Evolutionary conservation across 164 flowering plant species (phyloP), one percentile per base, ranked within the genome.

Genomic region (Dillenia suffruticosa): DNA sequence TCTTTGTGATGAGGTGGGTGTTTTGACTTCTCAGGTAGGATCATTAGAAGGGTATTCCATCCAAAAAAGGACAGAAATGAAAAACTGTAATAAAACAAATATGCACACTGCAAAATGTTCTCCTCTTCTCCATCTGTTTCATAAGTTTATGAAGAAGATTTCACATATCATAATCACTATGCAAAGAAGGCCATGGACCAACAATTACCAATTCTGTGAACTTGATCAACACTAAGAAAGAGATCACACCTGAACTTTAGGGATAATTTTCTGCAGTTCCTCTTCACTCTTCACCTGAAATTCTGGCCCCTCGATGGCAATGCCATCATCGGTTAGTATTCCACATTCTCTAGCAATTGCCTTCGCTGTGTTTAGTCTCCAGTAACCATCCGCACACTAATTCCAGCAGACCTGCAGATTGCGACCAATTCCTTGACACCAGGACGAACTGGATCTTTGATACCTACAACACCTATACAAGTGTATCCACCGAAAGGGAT

Each of bases 301-400:
- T 8, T 64, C 92, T 16, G 93, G 92, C 55, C 98, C 98, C 76
- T 90, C 98, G 74, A 93, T 93, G 47, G 97, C 97, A 65, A 93
- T 73, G 10, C 98, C 98, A 9, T 69, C 79, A 51, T 87, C 94
- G 50, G 98, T 88, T 55, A 93, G 74, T 56, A 93, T 93, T 16
- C 98, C 98, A 77, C 97, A 90, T 80, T 93, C 98, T 58, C 94
- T 77, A 48, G 98, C 97, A 74, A 93, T 93, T 55, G 98, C 98
- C 74, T 89, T 93, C 58, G 97, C 98, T 17, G 96, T 93, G 66
- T 72, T 85, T 65, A 92, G 69, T 90, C 96, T 56, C 97, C 98
- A 1, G 98, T 93, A 51, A 93, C 97, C 98, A 93, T 93, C 59
- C 98, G 59, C 56, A 93, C 98, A 58, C 74, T 78, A 63, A 93